Percentiles rank a stretch among this genome's conserved stretches.
phyloP scores from a whole-genome alignment of 2,329 filamentous ascomycete species.

The Epichloe brachyelytri region DNA sequence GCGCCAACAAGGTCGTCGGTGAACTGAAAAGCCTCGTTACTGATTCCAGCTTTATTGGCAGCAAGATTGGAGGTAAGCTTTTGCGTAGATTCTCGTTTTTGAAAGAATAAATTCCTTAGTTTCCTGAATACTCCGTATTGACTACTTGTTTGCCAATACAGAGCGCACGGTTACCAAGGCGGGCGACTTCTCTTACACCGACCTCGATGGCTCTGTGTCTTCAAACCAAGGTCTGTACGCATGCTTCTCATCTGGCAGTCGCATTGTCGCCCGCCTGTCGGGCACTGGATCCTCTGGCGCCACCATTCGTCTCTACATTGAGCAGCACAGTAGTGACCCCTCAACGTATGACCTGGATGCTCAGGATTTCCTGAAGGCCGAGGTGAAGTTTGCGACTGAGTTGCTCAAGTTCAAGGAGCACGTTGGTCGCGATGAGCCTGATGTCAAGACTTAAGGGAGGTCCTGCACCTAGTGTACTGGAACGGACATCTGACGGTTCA shows the following conservation, averaged over 20 bases:
- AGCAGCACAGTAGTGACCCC: constrained; percentile 80
- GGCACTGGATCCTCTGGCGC: constrained; percentile 92
- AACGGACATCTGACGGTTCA: background rate
- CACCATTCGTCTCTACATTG: constrained; percentile 92
- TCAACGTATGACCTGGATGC: constrained; percentile 69
- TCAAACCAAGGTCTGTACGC: constrained; percentile 94
- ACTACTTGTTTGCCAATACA: constrained; percentile 13
- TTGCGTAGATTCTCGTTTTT: background rate
- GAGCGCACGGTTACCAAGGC: constrained; percentile 75
- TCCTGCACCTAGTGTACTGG: background rate
- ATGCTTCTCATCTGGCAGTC: constrained; percentile 86
- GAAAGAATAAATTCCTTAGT: no score
- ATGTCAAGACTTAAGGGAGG: constrained; percentile 72
- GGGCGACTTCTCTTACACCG: constrained; percentile 95
- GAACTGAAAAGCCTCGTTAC: constrained; percentile 69
- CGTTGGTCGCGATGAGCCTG: constrained; percentile 81
- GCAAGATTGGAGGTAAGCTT: constrained; percentile 54
- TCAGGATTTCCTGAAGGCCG: constrained; percentile 86
- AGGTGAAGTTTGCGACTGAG: constrained; percentile 72
- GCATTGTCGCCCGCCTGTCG: constrained; percentile 87
- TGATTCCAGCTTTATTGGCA: constrained; percentile 64
- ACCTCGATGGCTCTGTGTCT: constrained; percentile 91
- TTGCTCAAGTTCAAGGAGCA: constrained; percentile 90
- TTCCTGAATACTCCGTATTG: background rate
- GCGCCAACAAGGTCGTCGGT: constrained; percentile 78